These are phyloP conservation scores for Hypomyces rosellus DNA, from an alignment of 2,329 filamentous ascomycete genomes.

Conservation along the genomic window DNA sequence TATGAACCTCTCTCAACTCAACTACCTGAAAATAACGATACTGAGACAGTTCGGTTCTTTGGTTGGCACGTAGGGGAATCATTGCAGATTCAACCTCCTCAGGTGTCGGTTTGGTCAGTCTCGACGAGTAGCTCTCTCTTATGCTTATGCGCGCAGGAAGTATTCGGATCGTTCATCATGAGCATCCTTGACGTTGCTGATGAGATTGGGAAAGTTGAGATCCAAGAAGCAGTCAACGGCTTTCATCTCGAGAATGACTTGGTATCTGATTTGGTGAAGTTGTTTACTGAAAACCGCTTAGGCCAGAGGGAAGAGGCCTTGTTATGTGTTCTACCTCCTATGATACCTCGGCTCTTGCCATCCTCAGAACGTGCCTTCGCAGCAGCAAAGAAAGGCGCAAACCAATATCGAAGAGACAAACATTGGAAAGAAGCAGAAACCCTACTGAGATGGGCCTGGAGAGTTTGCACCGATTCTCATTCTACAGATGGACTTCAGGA, in stretches of 20 bases:
- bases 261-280: constrained; percentile 8
- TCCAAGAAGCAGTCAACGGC: no score
- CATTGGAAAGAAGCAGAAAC: constrained; percentile 1
- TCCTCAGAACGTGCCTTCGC: neutral
- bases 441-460: constrained; percentile 4
- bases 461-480: neutral
- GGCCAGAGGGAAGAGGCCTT: constrained; percentile 9
- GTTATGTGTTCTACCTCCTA: constrained; percentile 11
- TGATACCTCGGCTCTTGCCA: neutral
- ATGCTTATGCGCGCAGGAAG: no score
- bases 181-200: no score
- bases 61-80: no score
- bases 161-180: no score
- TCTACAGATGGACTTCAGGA: neutral
- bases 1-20: no score
- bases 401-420: neutral
- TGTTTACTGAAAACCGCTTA: constrained; percentile 10
- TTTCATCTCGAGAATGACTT: constrained; percentile 5
- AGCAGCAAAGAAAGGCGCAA: neutral
- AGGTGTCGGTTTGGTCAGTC: no score
- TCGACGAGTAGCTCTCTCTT: no score
- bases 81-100: no score
- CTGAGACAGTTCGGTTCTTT: no score
- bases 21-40: no score
- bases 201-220: no score